These are phyloP conservation scores for Pterocarpus santalinus DNA, from an alignment of 306 rosid species.

Conservation along the genomic window DNA sequence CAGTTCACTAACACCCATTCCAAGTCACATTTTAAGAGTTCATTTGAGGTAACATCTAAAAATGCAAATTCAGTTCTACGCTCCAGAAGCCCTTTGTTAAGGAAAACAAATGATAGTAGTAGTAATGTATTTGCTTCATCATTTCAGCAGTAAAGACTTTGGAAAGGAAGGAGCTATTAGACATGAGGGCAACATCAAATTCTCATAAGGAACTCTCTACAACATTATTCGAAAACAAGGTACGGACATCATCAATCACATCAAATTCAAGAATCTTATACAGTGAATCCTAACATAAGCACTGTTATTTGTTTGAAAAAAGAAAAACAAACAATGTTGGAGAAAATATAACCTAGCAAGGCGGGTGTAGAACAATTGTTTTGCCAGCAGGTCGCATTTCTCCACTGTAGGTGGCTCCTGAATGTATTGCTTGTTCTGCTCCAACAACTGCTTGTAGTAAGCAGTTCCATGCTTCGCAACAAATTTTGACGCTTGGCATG, in stretches of 20 bases:
- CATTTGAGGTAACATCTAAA: not conserved
- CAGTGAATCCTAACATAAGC: constrained; percentile 19
- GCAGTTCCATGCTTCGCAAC: constrained; percentile 66
- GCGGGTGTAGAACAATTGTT: constrained; percentile 87
- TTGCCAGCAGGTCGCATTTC: constrained; percentile 80
- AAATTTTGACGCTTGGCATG: constrained; percentile 79
- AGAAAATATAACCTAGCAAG: constrained; percentile 82
- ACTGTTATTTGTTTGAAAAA: not conserved
- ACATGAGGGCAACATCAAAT: constrained; percentile 1
- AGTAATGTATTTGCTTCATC: not conserved
- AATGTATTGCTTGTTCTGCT: constrained; percentile 88
- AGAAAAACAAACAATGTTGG: constrained; percentile 16
- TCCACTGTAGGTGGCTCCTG: constrained; percentile 91
- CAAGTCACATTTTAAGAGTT: not conserved
- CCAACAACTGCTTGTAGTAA: constrained; percentile 84
- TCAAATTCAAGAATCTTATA: not conserved
- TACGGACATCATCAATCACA: not conserved
- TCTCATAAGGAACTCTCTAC: not conserved
- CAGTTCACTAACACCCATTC: not conserved
- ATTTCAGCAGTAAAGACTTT: not conserved
- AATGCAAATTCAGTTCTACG: constrained; percentile 8
- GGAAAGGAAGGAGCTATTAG: not conserved
- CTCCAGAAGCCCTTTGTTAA: not conserved
- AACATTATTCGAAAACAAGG: not conserved
- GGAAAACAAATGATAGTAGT: not conserved